Evolutionary conservation across 2,329 filamentous ascomycete genomes (phyloP).

Genomic region (Ascochyta fabae): DNA sequence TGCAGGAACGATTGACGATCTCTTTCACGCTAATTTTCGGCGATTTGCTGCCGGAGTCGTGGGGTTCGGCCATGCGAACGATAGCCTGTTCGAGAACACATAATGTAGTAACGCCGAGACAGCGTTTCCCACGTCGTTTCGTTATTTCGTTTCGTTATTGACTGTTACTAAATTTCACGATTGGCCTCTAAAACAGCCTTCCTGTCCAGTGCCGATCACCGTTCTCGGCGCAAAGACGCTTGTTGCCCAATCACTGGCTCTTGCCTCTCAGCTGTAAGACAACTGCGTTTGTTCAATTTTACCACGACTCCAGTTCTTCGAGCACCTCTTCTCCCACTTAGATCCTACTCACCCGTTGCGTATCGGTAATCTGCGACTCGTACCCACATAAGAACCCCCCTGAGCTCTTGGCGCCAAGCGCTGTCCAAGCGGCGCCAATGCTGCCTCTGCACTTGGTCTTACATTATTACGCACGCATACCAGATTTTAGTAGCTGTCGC

Average conservation of each 20-base stretch:
- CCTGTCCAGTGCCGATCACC: no score
- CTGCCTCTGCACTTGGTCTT: conserved; percentile 19
- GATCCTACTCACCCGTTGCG: not conserved
- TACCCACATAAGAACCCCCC: not conserved
- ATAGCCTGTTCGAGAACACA: no score
- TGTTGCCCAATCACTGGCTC: no score
- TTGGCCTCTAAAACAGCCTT: no score
- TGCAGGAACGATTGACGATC: conserved; percentile 10
- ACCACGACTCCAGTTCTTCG: not conserved
- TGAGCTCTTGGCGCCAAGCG: conserved; percentile 8
- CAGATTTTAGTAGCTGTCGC: not conserved
- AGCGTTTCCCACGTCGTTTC: no score
- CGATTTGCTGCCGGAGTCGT: not conserved
- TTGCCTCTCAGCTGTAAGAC: no score
- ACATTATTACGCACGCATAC: conserved; percentile 22
- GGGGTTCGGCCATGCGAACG: not conserved
- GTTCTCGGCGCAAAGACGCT: no score
- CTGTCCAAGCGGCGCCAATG: conserved; percentile 20
- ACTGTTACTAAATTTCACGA: no score
- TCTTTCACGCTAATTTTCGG: conserved; percentile 3
- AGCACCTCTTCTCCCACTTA: not conserved
- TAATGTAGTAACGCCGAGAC: no score
- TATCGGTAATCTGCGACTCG: not conserved
- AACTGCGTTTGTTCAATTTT: no score
- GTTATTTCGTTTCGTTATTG: no score